These are phyloP conservation scores for Alternaria burnsii DNA, from an alignment of 2,329 filamentous ascomycete genomes.

Conservation along the genomic window DNA sequence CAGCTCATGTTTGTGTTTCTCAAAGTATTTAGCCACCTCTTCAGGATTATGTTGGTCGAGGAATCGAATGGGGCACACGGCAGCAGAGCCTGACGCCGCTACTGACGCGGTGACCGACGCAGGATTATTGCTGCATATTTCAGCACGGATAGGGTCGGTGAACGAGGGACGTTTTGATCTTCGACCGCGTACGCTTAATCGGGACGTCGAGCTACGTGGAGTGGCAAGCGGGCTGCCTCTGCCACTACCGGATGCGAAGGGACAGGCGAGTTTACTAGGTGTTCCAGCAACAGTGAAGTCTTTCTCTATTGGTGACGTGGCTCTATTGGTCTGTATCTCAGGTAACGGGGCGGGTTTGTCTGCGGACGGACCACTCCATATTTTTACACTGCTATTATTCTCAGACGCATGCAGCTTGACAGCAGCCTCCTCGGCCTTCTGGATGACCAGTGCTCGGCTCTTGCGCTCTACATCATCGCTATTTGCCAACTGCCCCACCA, in stretches of 20 bases:
- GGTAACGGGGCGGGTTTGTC: slow-evolving; percentile 36
- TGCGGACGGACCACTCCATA: slow-evolving; percentile 53
- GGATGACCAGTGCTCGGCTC: slow-evolving; percentile 45
- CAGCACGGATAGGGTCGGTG: slow-evolving; percentile 53
- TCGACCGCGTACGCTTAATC: slow-evolving; percentile 46
- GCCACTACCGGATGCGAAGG: slow-evolving; percentile 69
- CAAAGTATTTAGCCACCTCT: slow-evolving; percentile 91
- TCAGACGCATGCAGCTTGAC: slow-evolving; percentile 34
- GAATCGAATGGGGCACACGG: slow-evolving; percentile 91
- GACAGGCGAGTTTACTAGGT: slow-evolving; percentile 80
- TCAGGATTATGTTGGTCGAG: slow-evolving; percentile 91
- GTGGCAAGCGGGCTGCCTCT: slow-evolving; percentile 56
- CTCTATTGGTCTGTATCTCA: slow-evolving; percentile 44
- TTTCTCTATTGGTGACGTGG: slow-evolving; percentile 70
- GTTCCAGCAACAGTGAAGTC: slow-evolving; percentile 90
- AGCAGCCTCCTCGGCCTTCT: slow-evolving; percentile 45
- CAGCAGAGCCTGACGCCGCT: slow-evolving; percentile 48
- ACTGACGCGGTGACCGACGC: slow-evolving; percentile 59
- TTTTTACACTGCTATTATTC: slow-evolving; percentile 47
- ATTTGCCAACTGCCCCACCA: slow-evolving; percentile 48
- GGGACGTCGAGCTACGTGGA: slow-evolving; percentile 52
- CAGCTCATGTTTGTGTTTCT: slow-evolving; percentile 93
- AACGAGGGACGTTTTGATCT: slow-evolving; percentile 54
- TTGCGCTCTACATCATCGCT: slow-evolving; percentile 47
- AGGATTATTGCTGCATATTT: slow-evolving; percentile 53